Conservation (phyloP, 2,329 filamentous ascomycete species). For the Diatrype stigma region DNA sequence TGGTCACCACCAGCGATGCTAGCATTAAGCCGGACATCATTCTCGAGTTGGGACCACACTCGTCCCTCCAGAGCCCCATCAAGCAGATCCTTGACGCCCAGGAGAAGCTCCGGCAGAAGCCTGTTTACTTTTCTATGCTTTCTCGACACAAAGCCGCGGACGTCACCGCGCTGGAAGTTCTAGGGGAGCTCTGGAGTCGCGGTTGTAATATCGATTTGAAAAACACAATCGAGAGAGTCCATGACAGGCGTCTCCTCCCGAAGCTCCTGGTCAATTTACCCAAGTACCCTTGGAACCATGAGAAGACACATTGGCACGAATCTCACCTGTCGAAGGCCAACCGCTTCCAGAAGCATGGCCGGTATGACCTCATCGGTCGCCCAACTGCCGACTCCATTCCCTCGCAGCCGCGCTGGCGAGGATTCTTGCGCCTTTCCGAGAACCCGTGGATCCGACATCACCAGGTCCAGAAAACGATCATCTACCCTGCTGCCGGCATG, state of each 20-base stretch:
- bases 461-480: conserved; percentile 43
- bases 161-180: conserved; percentile 11
- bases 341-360: conserved; percentile 39
- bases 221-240: conserved; percentile 17
- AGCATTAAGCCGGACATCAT: conserved; percentile 12
- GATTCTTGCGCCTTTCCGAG: conserved; percentile 44
- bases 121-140: conserved; percentile 15
- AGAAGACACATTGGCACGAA: conserved; percentile 50
- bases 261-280: conserved; percentile 41
- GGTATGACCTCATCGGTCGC: conserved; percentile 49
- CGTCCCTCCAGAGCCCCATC: conserved; percentile 19
- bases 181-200: conserved; percentile 16
- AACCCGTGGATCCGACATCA: conserved; percentile 51
- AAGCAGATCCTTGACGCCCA: conserved; percentile 19
- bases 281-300: conserved; percentile 52
- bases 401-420: conserved; percentile 45
- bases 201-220: conserved; percentile 14
- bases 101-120: conserved; percentile 6
- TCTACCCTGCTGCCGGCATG: conserved; percentile 50
- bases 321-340: conserved; percentile 40
- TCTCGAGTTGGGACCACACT: conserved; percentile 21
- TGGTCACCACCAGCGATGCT: conserved; percentile 5
- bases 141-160: conserved; percentile 10
- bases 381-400: conserved; percentile 39
- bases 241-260: conserved; percentile 5